Conservation (phyloP, 148 eudicot genomes). For the Nepenthes gracilis region DNA sequence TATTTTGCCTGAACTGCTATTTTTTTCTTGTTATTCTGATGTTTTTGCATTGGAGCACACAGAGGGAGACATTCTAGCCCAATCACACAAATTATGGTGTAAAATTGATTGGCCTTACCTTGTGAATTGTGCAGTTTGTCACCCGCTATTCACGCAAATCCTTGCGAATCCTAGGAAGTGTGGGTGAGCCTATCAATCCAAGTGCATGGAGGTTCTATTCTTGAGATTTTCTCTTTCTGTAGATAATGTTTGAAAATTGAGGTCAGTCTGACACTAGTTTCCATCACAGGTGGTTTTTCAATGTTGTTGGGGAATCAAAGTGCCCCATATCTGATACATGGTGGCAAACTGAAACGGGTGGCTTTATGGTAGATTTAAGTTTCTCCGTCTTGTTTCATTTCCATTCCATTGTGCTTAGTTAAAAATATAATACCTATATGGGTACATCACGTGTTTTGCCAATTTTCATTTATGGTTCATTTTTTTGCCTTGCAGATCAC, state of each 20-base stretch:
- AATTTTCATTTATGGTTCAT: neutral
- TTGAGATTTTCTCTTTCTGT: slow-evolving; percentile 3
- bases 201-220: slow-evolving; percentile 88
- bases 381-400: slow-evolving; percentile 1
- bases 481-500: slow-evolving; percentile 52
- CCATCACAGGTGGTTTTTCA: slow-evolving; percentile 73
- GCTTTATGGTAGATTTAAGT: slow-evolving; percentile 60
- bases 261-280: neutral
- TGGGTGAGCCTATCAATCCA: slow-evolving; percentile 99
- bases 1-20: too few relatives aligned
- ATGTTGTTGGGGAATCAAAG: slow-evolving; percentile 82
- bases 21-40: too few relatives aligned
- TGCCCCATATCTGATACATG: slow-evolving; percentile 98
- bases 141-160: slow-evolving; percentile 94
- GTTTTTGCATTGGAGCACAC: too few relatives aligned
- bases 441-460: neutral
- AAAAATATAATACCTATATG: too few relatives aligned
- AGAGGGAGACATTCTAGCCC: too few relatives aligned
- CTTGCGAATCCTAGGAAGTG: slow-evolving; percentile 93
- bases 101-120: neutral
- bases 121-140: slow-evolving; percentile 49
- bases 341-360: slow-evolving; percentile 99
- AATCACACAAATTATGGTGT: neutral
- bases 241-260: neutral
- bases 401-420: neutral